Conservation (phyloP, 106 monocot genomes). For the Acorus gramineus region DNA sequence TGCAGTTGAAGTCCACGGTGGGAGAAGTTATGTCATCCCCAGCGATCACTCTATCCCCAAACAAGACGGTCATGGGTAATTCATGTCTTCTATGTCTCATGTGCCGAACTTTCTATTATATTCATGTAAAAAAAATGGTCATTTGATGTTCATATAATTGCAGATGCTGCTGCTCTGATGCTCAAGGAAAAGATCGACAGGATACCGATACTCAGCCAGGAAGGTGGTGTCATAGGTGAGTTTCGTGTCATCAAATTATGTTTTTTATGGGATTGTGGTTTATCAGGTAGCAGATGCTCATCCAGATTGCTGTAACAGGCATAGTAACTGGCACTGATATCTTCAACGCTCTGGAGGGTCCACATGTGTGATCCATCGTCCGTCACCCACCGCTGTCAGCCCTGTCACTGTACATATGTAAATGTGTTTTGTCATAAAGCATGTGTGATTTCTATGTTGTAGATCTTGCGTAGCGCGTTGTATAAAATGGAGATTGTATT, state of each 20-base stretch:
- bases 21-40: slow-evolving; percentile 18
- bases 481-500: too few relatives aligned
- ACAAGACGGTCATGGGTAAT: too few relatives aligned
- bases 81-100: not conserved
- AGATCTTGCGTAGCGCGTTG: too few relatives aligned
- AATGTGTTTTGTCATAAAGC: too few relatives aligned
- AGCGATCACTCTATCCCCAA: slow-evolving; percentile 6
- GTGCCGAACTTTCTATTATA: not conserved
- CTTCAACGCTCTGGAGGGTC: slow-evolving; percentile 20
- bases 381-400: not conserved
- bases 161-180: slow-evolving; percentile 54
- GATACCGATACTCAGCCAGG: slow-evolving; percentile 37
- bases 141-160: not conserved
- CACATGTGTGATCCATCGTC: slow-evolving; percentile 6
- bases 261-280: not conserved
- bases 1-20: not conserved
- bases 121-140: not conserved
- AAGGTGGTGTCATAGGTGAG: slow-evolving; percentile 32
- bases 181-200: slow-evolving; percentile 42
- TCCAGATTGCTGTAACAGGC: slow-evolving; percentile 5
- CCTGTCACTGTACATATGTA: slow-evolving; percentile 5
- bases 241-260: not conserved
- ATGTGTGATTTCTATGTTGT: too few relatives aligned
- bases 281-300: not conserved
- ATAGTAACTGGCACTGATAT: slow-evolving; percentile 32